A percentile compares a stretch with the other conserved stretches of the same genome.
Conservation (phyloP, 352 stramenopile genomes). For the Pythium vanterpoolii region DNA sequence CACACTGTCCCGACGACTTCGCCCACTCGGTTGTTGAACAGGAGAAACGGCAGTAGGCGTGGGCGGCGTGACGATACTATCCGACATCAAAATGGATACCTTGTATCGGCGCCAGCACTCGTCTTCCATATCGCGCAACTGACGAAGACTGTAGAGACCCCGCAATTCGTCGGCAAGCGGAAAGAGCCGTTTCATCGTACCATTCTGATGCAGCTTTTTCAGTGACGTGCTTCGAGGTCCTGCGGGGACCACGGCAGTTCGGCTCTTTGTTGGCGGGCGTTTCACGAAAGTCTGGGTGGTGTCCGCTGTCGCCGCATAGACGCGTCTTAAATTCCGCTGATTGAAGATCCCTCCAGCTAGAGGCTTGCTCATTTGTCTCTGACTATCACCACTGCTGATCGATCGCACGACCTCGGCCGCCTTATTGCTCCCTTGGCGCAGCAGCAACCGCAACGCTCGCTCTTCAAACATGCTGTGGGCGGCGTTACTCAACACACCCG, state of each 20-base stretch:
- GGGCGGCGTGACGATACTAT: constrained; percentile 26
- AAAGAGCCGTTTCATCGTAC: constrained; percentile 47
- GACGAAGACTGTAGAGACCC: constrained; percentile 41
- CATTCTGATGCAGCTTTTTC: constrained; percentile 31
- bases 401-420: not conserved
- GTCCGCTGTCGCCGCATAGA: not conserved
- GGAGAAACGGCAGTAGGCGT: not conserved
- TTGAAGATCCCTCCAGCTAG: not conserved
- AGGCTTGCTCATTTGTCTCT: not conserved
- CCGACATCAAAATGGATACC: constrained; percentile 56
- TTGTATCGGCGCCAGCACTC: constrained; percentile 76
- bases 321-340: not conserved
- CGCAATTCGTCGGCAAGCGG: constrained; percentile 46
- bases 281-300: too few relatives aligned
- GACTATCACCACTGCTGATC: constrained; percentile 1
- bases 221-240: not conserved
- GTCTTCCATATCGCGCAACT: constrained; percentile 59
- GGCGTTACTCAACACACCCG: not conserved
- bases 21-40: not conserved
- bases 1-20: constrained; percentile 15
- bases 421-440: constrained; percentile 9
- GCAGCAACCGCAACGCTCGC: constrained; percentile 2
- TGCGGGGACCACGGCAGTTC: constrained; percentile 3
- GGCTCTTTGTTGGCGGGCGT: not conserved
- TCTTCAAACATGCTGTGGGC: constrained; percentile 4